Evolutionary conservation across 139 green algal genomes (phyloP), one percentile per base, ranked within the genome.

Genomic region (Chlorokybus atmophyticus): DNA sequence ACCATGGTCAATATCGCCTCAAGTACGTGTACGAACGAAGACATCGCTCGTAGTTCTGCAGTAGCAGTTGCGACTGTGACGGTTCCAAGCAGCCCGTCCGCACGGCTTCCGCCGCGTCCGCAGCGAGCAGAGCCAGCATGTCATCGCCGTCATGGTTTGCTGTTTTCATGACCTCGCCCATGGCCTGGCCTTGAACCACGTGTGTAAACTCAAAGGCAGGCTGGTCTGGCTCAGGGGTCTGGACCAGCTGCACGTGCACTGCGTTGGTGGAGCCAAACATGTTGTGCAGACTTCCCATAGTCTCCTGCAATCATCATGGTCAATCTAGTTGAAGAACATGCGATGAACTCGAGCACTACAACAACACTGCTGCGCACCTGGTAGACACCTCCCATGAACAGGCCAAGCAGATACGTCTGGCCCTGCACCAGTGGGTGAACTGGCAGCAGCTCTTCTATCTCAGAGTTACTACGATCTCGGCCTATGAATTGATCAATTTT

Each of bases 211-310:
- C 35, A 44, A 10, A 10, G 35, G 35, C 35, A 44, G 10, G 35
- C 35, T 44, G 10, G 31, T 3, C 2, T 7, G 27, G 14, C 14
- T 19, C 51, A 35, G 58, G 6, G 52, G 60, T 4, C 24, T 44
- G 41, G 44, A 25, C 17, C 55, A n/a, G n/a, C n/a, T n/a, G 55
- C 2, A 70, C 55, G 28, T 64, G 27, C 38, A 71, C 77, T 14
- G 52, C 53, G 49, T 85, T 71, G n/a, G 79, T 59, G 28, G 32
- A 32, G 39, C 78, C 78, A 67, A 86, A 81, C 60, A 85, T 68
- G 69, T 85, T 85, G 75, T 85, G 78, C 2, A 57, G 31, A 28
- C 50, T 73, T 3, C 78, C 78, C 75, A 85, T 77, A 4, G 67
- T 50, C 68, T 86, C 75, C 63, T 83, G 75, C 58, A 68, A 75